These are phyloP conservation scores for Cytospora piceae DNA, from an alignment of 2,329 filamentous ascomycete genomes.

Conservation along the genomic window DNA sequence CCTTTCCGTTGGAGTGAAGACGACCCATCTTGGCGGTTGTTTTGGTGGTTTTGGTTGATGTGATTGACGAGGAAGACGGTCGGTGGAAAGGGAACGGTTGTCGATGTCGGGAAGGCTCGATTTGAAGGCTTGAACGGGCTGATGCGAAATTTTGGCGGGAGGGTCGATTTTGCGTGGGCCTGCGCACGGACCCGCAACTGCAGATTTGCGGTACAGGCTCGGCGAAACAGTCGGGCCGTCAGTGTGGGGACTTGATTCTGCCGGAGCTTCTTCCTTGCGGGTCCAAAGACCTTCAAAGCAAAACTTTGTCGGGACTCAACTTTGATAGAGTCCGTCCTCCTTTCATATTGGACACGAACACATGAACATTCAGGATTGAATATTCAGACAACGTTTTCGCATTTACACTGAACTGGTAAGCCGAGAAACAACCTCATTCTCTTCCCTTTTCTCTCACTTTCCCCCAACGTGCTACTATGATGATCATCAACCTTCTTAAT, in stretches of 20 bases:
- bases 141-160: constrained; percentile 22
- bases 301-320: not conserved
- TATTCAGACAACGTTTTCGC: not conserved
- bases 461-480: constrained; percentile 56
- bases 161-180: constrained; percentile 19
- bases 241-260: not conserved
- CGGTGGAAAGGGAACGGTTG: constrained; percentile 33
- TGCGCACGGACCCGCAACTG: not conserved
- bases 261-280: not conserved
- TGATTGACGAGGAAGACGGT: constrained; percentile 29
- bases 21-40: constrained; percentile 78
- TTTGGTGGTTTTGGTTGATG: constrained; percentile 39
- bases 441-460: constrained; percentile 24
- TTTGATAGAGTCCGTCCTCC: not conserved
- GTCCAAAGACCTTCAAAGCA: not conserved
- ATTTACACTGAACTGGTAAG: constrained; percentile 40
- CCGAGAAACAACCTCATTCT: constrained; percentile 14
- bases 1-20: constrained; percentile 99
- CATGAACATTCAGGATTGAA: not conserved
- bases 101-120: constrained; percentile 34
- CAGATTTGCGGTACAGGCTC: not conserved
- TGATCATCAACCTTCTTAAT: constrained; percentile 64
- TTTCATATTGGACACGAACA: not conserved
- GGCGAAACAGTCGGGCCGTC: constrained; percentile 15
- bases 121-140: constrained; percentile 26